Evolutionary conservation across 257 asterid genomes (phyloP).

Genomic region (Solanum habrochaites): DNA sequence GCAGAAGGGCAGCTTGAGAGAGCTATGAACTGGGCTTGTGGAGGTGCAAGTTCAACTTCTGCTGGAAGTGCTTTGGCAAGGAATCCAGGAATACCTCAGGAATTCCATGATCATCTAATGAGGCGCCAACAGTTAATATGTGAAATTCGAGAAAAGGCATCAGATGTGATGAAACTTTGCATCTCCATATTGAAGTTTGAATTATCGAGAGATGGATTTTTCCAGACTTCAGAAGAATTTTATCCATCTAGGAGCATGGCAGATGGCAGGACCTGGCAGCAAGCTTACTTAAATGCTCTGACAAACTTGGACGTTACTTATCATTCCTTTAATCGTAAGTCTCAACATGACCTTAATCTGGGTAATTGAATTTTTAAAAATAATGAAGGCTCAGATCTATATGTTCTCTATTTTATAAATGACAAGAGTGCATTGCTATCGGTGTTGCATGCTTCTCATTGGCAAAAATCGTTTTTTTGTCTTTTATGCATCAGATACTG

Average conservation of each 20-base stretch:
- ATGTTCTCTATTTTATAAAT: background rate
- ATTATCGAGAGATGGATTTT: conserved; percentile 85
- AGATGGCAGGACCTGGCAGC: conserved; percentile 88
- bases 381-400: background rate
- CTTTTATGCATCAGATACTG: conserved; percentile 59
- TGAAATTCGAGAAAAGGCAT: conserved; percentile 74
- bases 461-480: conserved; percentile 10
- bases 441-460: conserved; percentile 3
- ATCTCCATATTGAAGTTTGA: conserved; percentile 81
- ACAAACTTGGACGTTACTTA: conserved; percentile 61
- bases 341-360: background rate
- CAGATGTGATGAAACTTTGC: conserved; percentile 72
- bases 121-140: conserved; percentile 54
- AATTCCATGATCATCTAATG: conserved; percentile 75
- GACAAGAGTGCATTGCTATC: background rate
- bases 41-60: conserved; percentile 66
- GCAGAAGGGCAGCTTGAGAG: conserved; percentile 99
- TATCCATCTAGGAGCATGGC: conserved; percentile 38
- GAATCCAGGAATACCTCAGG: conserved; percentile 79
- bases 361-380: background rate
- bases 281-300: conserved; percentile 57
- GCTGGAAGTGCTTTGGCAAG: conserved; percentile 40
- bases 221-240: conserved; percentile 39
- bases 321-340: conserved; percentile 82
- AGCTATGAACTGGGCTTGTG: conserved; percentile 99